Base-by-base conservation (phyloP, 1,284 basidiomycete species). In the Sporisorium exsertum region DNA sequence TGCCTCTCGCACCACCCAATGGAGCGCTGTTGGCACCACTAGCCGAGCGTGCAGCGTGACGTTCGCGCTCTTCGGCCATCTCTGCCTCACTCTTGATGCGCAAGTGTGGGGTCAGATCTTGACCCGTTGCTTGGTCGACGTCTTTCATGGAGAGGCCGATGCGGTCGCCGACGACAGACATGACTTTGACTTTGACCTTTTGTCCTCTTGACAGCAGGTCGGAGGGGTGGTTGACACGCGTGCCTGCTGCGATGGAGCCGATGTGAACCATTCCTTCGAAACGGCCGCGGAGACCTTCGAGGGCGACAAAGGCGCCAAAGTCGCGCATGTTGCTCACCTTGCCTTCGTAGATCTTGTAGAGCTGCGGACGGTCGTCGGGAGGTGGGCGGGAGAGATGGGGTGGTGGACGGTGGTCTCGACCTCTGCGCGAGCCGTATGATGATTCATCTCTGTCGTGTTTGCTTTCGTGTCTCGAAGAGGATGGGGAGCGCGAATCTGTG, bases 211-310 rank as follows among this genome's bases (percentile, higher is more conserved):
- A 91, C 56, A 98, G 89, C 22, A 97, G 88, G 85, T 99, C 96
- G 42, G 91, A 88, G 3, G 95, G 92, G 56, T 94, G 92, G 82
- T 94, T 94, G 54, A 94, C 91, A 51, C 96, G 91, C 16, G 63
- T 55, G 0, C 70, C 77, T 18, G 92, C 92, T 79, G 95, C 92
- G 54, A 96, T 95, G 70, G 93, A 94, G 50, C 94, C 94, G 66
- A 99, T 91, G 85, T 99, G 96, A 10, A 99, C 94, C 91, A 99
- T 91, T 27, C 96, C 95, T 89, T 99, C 96, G 15, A 90, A 91
- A 45, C 94, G 89, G 13, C 94, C 95, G 16, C 88, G 87, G 54
- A 99, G 87, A 45, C 95, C 96, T 76, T 98, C 94, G 5, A 99
- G 87, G 29, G 90, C 89, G 53, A 97, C 92, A 83, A 99, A 99